Percentiles rank a stretch among this genome's conserved stretches.
phyloP scores from a whole-genome alignment of 176 grass and related monocot species.

The Triticum monococcum region DNA sequence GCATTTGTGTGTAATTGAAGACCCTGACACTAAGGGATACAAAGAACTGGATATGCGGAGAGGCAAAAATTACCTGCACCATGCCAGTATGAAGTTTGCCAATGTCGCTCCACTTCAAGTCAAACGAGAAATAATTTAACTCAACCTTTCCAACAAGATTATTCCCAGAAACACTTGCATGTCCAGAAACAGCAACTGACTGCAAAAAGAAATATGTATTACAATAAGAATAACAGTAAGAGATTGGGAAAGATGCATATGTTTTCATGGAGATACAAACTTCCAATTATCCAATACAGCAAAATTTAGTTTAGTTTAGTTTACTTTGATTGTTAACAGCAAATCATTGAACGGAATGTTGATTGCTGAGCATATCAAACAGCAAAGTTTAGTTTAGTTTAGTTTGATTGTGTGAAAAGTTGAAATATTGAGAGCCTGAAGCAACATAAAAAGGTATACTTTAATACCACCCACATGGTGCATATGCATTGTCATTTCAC shows the following conservation, averaged over 20 bases:
- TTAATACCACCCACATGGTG: slow-evolving; percentile 9
- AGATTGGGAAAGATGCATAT: background rate
- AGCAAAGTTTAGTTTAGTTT: slow-evolving; percentile 6
- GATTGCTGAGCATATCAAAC: too few relatives aligned
- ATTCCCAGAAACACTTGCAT: slow-evolving; percentile 63
- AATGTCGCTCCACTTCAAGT: slow-evolving; percentile 81
- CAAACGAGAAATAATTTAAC: slow-evolving; percentile 77
- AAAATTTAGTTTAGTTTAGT: background rate
- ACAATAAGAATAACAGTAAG: background rate
- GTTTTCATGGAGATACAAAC: too few relatives aligned
- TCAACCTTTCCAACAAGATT: slow-evolving; percentile 65
- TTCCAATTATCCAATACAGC: background rate
- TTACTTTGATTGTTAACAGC: too few relatives aligned
- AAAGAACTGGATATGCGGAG: too few relatives aligned
- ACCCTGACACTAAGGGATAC: background rate
- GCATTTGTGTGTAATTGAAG: background rate
- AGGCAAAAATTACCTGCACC: slow-evolving; percentile 56
- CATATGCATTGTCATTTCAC: background rate
- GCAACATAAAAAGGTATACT: slow-evolving; percentile 2
- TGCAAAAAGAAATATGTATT: slow-evolving; percentile 30
- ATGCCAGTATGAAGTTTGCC: slow-evolving; percentile 79
- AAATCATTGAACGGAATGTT: too few relatives aligned
- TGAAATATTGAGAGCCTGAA: background rate
- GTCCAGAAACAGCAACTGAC: slow-evolving; percentile 70
- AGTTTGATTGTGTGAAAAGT: background rate